Evolutionary conservation across 2,329 filamentous ascomycete species (phyloP).

Genomic region (Neonectria neomacrospora): DNA sequence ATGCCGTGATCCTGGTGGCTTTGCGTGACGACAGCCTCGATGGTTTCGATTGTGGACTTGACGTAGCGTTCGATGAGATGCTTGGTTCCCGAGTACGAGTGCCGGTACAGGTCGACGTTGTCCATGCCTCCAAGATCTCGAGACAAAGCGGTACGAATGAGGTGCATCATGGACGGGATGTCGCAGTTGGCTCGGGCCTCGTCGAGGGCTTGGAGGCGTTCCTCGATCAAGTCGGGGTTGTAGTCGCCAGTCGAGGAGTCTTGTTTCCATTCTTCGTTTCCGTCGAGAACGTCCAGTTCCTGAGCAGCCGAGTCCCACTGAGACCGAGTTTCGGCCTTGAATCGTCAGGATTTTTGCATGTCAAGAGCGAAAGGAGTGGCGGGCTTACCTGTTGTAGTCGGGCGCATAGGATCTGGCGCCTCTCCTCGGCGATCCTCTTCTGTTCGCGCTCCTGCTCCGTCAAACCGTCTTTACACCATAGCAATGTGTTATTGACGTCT

Average conservation of each 20-base stretch:
- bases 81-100: conserved; percentile 89
- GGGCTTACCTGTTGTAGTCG: conserved; percentile 73
- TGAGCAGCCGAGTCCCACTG: conserved; percentile 82
- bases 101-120: conserved; percentile 82
- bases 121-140: conserved; percentile 89
- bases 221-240: conserved; percentile 74
- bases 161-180: conserved; percentile 79
- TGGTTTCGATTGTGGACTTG: conserved; percentile 78
- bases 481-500: conserved; percentile 54
- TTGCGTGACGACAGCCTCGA: conserved; percentile 76
- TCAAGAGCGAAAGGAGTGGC: background rate
- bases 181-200: conserved; percentile 78
- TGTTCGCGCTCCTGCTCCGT: conserved; percentile 61
- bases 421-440: conserved; percentile 62
- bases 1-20: conserved; percentile 63
- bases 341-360: conserved; percentile 17
- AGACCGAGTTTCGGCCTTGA: conserved; percentile 72
- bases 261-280: conserved; percentile 83
- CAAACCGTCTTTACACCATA: conserved; percentile 65
- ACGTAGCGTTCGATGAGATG: conserved; percentile 88
- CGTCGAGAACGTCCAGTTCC: conserved; percentile 82
- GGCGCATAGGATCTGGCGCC: conserved; percentile 70
- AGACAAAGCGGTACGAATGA: conserved; percentile 82
- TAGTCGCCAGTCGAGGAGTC: conserved; percentile 73
- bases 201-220: conserved; percentile 78